phyloP scores from a whole-genome alignment of 163 green algal genomes.

The Scenedesmus sp. region DNA sequence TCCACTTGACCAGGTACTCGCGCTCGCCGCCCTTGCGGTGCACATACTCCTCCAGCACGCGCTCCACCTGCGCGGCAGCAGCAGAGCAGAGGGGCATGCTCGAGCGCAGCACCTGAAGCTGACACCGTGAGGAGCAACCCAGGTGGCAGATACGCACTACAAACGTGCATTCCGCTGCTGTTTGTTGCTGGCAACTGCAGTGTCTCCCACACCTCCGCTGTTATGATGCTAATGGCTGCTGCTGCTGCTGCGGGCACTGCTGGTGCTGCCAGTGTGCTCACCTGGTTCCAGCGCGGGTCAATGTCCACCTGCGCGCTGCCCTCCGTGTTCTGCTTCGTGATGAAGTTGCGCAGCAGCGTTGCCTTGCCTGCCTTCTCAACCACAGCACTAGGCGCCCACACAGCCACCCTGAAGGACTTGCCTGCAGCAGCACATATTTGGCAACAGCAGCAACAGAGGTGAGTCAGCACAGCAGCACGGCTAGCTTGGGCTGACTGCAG shows the following conservation, averaged over 20 bases:
- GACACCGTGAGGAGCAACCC: neutral
- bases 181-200: neutral
- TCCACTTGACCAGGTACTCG: slow-evolving; percentile 83
- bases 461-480: neutral
- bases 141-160: neutral
- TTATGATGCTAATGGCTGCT: neutral
- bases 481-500: neutral
- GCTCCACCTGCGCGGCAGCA: slow-evolving; percentile 21
- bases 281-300: slow-evolving; percentile 40
- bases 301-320: neutral
- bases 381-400: slow-evolving; percentile 20
- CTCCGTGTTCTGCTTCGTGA: slow-evolving; percentile 22
- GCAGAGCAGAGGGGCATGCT: neutral
- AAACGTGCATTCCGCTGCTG: neutral
- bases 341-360: slow-evolving; percentile 46
- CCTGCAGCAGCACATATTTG: slow-evolving; percentile 14
- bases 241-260: neutral
- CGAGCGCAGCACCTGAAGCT: neutral
- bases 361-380: slow-evolving; percentile 10
- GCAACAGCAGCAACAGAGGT: neutral
- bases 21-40: neutral
- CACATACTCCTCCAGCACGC: slow-evolving; percentile 11
- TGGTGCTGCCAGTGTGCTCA: neutral
- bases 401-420: slow-evolving; percentile 24
- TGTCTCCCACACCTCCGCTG: neutral